phyloP scores from a whole-genome alignment of 2,329 filamentous ascomycete species.

The Aureobasidium sp. region DNA sequence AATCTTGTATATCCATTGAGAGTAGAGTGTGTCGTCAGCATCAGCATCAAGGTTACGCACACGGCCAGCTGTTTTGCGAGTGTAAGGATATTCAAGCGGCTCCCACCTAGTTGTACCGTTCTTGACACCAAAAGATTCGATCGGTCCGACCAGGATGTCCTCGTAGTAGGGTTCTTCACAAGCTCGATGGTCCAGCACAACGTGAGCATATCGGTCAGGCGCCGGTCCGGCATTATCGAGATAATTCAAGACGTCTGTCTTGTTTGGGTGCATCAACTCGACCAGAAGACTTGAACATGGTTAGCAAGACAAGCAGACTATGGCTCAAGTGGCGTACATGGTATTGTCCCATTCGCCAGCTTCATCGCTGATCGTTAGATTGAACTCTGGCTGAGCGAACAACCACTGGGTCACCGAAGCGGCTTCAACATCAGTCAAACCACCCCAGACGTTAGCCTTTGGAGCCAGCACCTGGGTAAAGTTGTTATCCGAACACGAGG shows the following conservation, averaged over 20 bases:
- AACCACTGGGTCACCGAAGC: conserved; percentile 36
- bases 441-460: conserved; percentile 38
- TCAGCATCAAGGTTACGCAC: conserved; percentile 38
- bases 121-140: conserved; percentile 32
- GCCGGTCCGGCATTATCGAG: conserved; percentile 34
- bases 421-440: conserved; percentile 34
- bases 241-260: conserved; percentile 42
- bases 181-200: conserved; percentile 36
- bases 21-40: conserved; percentile 24
- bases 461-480: conserved; percentile 27
- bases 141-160: conserved; percentile 44
- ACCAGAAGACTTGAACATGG: conserved; percentile 20
- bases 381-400: conserved; percentile 35
- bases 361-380: conserved; percentile 27
- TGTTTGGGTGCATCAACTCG: conserved; percentile 42
- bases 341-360: conserved; percentile 25
- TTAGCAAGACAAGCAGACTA: background rate
- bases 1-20: conserved; percentile 33
- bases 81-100: conserved; percentile 39
- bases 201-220: conserved; percentile 40
- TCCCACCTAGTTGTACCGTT: conserved; percentile 35
- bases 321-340: conserved; percentile 10
- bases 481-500: conserved; percentile 16
- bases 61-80: conserved; percentile 33
- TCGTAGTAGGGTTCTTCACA: conserved; percentile 30